phyloP scores from a whole-genome alignment of 176 grass and related monocot species.

The Musa acuminata region DNA sequence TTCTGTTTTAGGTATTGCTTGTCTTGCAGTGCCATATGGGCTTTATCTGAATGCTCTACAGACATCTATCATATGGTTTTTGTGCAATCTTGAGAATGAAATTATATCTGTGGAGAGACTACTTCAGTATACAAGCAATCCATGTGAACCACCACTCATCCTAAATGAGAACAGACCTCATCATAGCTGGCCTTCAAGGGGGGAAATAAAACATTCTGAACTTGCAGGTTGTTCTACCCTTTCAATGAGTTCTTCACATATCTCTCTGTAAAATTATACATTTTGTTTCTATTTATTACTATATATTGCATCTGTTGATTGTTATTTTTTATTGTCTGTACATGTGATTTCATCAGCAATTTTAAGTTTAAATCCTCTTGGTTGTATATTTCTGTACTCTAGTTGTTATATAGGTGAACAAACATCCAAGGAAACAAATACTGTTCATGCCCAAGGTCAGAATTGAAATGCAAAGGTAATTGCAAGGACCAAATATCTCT shows the following conservation, averaged over 20 bases:
- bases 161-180: slow-evolving; percentile 21
- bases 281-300: too few species aligned
- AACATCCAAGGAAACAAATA: too few species aligned
- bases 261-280: too few species aligned
- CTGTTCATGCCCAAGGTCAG: too few species aligned
- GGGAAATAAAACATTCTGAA: slow-evolving; percentile 32
- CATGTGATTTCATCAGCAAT: too few species aligned
- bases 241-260: neutral
- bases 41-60: slow-evolving; percentile 24
- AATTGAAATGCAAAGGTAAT: too few species aligned
- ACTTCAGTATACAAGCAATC: slow-evolving; percentile 31
- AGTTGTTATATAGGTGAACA: too few species aligned
- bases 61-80: slow-evolving; percentile 13
- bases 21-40: slow-evolving; percentile 40
- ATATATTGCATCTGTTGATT: too few species aligned
- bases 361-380: too few species aligned
- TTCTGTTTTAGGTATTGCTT: slow-evolving; percentile 29
- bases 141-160: slow-evolving; percentile 26
- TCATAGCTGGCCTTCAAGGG: slow-evolving; percentile 29
- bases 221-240: slow-evolving; percentile 13
- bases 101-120: slow-evolving; percentile 54
- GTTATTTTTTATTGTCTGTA: too few species aligned
- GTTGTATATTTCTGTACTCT: too few species aligned
- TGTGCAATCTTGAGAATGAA: slow-evolving; percentile 27
- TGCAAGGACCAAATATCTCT: too few species aligned